Conservation (phyloP, 768 basidiomycete genomes). For the Auricularia sp. region DNA sequence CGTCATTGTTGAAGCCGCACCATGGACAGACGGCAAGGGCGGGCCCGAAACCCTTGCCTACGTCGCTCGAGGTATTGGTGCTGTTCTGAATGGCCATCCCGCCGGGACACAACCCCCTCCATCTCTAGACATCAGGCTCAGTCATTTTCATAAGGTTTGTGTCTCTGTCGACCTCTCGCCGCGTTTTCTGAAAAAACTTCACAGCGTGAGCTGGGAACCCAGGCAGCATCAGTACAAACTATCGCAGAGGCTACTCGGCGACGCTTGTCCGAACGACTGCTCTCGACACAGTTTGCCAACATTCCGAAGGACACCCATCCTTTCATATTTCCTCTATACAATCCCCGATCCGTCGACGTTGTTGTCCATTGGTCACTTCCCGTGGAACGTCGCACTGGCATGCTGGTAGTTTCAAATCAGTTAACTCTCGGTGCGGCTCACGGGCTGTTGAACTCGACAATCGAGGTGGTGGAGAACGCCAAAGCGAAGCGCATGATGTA, state of each 20-base stretch:
- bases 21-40: slow-evolving; percentile 22
- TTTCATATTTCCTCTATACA: slow-evolving; percentile 69
- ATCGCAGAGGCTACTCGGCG: slow-evolving; percentile 16
- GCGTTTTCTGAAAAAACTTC: background rate
- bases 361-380: slow-evolving; percentile 69
- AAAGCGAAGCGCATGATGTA: slow-evolving; percentile 80
- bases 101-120: slow-evolving; percentile 34
- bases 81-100: slow-evolving; percentile 4
- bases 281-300: slow-evolving; percentile 25
- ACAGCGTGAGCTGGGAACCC: background rate
- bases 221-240: slow-evolving; percentile 1
- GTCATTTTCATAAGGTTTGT: slow-evolving; percentile 37
- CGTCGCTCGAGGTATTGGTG: background rate
- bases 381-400: slow-evolving; percentile 42
- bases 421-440: slow-evolving; percentile 51
- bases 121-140: slow-evolving; percentile 41
- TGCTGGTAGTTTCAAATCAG: slow-evolving; percentile 19
- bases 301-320: slow-evolving; percentile 44
- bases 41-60: background rate
- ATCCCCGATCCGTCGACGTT: slow-evolving; percentile 62
- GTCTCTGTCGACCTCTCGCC: slow-evolving; percentile 4
- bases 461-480: slow-evolving; percentile 47
- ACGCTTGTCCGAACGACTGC: slow-evolving; percentile 28
- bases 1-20: slow-evolving; percentile 32
- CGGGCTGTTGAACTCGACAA: slow-evolving; percentile 49